Base-by-base conservation (phyloP, 2,329 filamentous ascomycete genomes). In the Aspergillus aculeatus region DNA sequence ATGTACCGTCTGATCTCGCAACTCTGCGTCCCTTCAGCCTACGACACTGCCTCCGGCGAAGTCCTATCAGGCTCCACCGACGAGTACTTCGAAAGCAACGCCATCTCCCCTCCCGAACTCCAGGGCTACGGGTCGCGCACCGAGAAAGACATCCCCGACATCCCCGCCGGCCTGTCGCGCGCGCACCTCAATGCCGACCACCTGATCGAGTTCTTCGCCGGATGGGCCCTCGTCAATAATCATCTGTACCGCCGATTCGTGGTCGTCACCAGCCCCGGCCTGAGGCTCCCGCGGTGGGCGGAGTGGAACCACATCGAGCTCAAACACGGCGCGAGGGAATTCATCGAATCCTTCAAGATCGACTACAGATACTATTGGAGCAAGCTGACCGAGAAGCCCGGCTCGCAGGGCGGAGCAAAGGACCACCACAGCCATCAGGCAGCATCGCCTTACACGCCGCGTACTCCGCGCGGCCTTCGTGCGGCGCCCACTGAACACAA, bases 161-260 rank as follows among this genome's bases (percentile, higher is more conserved):
- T 73, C 9, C 71, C 69, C 1, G 68, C 60, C 16, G 64, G 64
- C 5, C 60, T 71, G n/a, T 69, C 62, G 2, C 69, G 72, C 47
- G 61, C 65, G 11, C 66, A 71, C 24, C 65, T 70, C 24, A 66
- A 77, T 41, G 64, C 73, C 9, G 75, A 78, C 49, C 72, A 74
- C 56, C 65, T 79, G 1, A 66, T 73, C 5, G 75, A 78, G 56
- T 71, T 74, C 31, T 77, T 77, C 50, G 72, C 75, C 1, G 75
- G 74, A 9, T 78, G 74, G 74, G 63, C 66, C 2, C 56, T 76
- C 5, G 56, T 73, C 12, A 68, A 77, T 52, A 64, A 64, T 4
- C 60, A 73, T 16, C 66, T 66, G 7, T 74, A 73, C 52, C 69
- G 75, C 7, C 69, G 68, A 9, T 76, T 76, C 26, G 23, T 69